Percentiles rank a stretch among this genome's conserved stretches.
These are phyloP conservation scores for Aspergillus hortae DNA, from an alignment of 2,329 filamentous ascomycete genomes.

Conservation along the genomic window DNA sequence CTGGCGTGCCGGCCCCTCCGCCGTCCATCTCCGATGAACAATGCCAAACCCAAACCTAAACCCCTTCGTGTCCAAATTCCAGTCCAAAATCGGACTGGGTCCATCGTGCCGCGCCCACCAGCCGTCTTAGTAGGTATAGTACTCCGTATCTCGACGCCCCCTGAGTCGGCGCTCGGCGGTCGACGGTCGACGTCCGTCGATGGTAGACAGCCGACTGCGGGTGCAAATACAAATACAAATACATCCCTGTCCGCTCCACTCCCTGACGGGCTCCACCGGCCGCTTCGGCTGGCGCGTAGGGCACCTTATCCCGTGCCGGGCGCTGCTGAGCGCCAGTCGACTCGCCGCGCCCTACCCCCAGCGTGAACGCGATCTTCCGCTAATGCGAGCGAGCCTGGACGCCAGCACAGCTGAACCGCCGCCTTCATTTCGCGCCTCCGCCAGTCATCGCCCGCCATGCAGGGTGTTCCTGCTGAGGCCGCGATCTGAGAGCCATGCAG, in stretches of 20 bases:
- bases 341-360: no score
- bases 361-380: no score
- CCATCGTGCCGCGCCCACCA: neutral
- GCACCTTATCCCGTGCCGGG: no score
- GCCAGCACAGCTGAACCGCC: no score
- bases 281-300: neutral
- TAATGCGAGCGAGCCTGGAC: no score
- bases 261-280: neutral
- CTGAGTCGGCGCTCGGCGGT: neutral
- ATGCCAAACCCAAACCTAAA: neutral
- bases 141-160: neutral
- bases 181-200: neutral
- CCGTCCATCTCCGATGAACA: neutral
- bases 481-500: no score
- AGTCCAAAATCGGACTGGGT: neutral
- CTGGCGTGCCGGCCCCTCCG: neutral
- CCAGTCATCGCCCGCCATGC: no score
- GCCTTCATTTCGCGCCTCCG: no score
- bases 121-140: neutral
- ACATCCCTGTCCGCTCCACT: conserved; percentile 10
- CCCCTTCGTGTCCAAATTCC: neutral
- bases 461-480: no score
- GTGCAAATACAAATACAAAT: conserved; percentile 12
- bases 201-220: neutral
- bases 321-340: no score